A percentile compares a stretch with the other conserved stretches of the same genome.
Evolutionary conservation across 129 eudicot species (phyloP).

Genomic region (Flaveria linearis): DNA sequence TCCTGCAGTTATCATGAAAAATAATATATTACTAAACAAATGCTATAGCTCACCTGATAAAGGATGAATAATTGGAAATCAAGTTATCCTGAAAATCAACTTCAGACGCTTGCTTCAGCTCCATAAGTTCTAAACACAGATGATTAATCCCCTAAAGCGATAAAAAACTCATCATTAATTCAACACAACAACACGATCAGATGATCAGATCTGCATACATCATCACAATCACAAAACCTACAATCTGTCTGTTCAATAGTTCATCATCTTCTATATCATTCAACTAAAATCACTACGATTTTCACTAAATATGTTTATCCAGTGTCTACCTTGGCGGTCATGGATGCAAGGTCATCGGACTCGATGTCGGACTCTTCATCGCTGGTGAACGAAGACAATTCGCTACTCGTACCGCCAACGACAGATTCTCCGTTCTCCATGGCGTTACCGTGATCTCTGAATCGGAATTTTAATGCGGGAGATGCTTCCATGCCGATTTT

Average conservation of each 20-base stretch:
- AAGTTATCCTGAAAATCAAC: conserved; percentile 69
- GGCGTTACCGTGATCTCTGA: conserved; percentile 57
- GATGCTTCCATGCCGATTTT: conserved; percentile 47
- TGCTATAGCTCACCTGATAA: conserved; percentile 49
- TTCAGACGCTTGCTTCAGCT: conserved; percentile 68
- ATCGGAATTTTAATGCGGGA: conserved; percentile 53
- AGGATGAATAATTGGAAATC: conserved; percentile 55
- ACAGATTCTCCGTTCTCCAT: conserved; percentile 43
- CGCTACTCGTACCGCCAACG: conserved; percentile 38
- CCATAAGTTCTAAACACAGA: conserved; percentile 71
- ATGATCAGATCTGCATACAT: background rate
- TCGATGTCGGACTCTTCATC: conserved; percentile 42
- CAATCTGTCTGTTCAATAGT: too few species aligned
- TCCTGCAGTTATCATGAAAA: background rate
- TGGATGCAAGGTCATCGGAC: conserved; percentile 61
- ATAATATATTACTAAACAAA: conserved; percentile 10
- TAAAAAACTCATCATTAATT: conserved; percentile 6
- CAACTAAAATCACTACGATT: background rate
- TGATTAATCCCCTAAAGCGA: conserved; percentile 59
- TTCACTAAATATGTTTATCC: background rate
- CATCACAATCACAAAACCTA: too few species aligned
- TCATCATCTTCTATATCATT: background rate
- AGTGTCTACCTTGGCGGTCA: conserved; percentile 71
- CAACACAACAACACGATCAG: background rate
- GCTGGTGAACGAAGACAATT: conserved; percentile 48